These are phyloP conservation scores for Aspergillus funiculosus DNA, from an alignment of 495 filamentous ascomycete species.

Conservation along the genomic window DNA sequence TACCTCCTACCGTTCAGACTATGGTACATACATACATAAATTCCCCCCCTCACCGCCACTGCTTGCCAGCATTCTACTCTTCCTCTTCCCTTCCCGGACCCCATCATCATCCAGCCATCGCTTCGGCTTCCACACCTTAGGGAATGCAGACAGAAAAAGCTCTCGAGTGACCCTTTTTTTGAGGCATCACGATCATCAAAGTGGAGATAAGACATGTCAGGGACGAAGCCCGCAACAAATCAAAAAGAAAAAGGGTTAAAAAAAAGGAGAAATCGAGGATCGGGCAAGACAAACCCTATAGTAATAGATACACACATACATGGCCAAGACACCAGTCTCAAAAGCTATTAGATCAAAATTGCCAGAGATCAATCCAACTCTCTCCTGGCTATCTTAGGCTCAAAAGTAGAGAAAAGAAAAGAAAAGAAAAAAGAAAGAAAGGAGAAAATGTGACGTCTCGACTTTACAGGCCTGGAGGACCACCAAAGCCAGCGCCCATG, in stretches of 20 bases:
- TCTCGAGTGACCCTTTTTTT: not conserved
- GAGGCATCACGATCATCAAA: conserved; percentile 8
- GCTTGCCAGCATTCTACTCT: too few relatives aligned
- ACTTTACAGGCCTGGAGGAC: conserved; percentile 33
- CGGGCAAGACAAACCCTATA: conserved; percentile 19
- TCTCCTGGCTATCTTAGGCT: conserved; percentile 2
- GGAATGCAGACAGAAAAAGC: too few relatives aligned
- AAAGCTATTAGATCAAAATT: conserved; percentile 18
- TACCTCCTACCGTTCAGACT: conserved; percentile 5
- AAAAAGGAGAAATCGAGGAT: conserved; percentile 1
- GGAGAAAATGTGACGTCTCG: conserved; percentile 9
- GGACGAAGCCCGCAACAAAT: conserved; percentile 15
- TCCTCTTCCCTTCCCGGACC: not conserved
- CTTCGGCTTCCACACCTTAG: too few relatives aligned
- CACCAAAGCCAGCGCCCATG: conserved; percentile 53
- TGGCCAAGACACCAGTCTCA: conserved; percentile 21
- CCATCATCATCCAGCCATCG: not conserved
- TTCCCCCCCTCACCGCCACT: too few relatives aligned
- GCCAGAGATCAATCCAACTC: conserved; percentile 5
- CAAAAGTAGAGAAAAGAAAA: conserved; percentile 13
- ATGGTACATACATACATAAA: conserved; percentile 20
- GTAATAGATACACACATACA: conserved; percentile 40
- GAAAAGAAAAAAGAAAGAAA: conserved; percentile 17
- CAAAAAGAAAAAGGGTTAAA: conserved; percentile 13
- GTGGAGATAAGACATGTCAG: conserved; percentile 9